Conservation (phyloP, 495 filamentous ascomycete species). For the Rostrohypoxylon terebratum region DNA sequence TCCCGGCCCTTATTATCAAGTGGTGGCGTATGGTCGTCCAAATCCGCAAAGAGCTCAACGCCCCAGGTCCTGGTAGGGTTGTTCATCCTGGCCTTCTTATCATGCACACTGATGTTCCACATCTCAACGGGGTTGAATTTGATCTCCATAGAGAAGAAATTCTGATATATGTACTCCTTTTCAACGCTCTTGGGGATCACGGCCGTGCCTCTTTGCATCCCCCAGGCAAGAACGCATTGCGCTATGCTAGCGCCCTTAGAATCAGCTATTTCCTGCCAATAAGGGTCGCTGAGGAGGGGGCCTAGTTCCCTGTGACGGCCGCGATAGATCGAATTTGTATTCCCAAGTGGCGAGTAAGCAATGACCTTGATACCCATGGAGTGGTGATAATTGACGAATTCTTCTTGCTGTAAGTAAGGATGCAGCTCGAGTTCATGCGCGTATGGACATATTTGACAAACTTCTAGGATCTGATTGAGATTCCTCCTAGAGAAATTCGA, state of each 20-base stretch:
- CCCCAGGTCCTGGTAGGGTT: slow-evolving; percentile 68
- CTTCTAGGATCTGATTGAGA: slow-evolving; percentile 67
- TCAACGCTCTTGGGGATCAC: slow-evolving; percentile 74
- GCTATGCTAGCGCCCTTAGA: slow-evolving; percentile 71
- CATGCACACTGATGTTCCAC: slow-evolving; percentile 18
- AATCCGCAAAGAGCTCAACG: slow-evolving; percentile 67
- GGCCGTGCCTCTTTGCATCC: slow-evolving; percentile 69
- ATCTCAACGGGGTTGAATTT: slow-evolving; percentile 65
- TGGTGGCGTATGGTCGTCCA: slow-evolving; percentile 53
- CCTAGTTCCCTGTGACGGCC: slow-evolving; percentile 44
- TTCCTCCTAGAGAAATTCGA: slow-evolving; percentile 74
- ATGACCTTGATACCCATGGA: slow-evolving; percentile 69
- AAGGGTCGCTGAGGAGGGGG: slow-evolving; percentile 64
- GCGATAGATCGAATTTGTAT: slow-evolving; percentile 74
- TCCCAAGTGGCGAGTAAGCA: slow-evolving; percentile 77
- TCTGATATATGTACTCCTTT: slow-evolving; percentile 51
- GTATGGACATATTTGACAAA: slow-evolving; percentile 69
- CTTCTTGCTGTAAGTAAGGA: slow-evolving; percentile 67
- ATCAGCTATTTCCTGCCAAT: slow-evolving; percentile 69
- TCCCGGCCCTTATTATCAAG: slow-evolving; percentile 23
- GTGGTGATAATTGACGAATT: slow-evolving; percentile 67
- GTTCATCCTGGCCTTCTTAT: slow-evolving; percentile 72
- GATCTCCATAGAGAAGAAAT: slow-evolving; percentile 45
- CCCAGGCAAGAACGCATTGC: slow-evolving; percentile 73
- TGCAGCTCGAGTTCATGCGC: slow-evolving; percentile 73